A percentile compares a stretch with the other conserved stretches of the same genome.
Conservation (phyloP, 2,329 filamentous ascomycete genomes). For the Colletotrichum sansevieriae region DNA sequence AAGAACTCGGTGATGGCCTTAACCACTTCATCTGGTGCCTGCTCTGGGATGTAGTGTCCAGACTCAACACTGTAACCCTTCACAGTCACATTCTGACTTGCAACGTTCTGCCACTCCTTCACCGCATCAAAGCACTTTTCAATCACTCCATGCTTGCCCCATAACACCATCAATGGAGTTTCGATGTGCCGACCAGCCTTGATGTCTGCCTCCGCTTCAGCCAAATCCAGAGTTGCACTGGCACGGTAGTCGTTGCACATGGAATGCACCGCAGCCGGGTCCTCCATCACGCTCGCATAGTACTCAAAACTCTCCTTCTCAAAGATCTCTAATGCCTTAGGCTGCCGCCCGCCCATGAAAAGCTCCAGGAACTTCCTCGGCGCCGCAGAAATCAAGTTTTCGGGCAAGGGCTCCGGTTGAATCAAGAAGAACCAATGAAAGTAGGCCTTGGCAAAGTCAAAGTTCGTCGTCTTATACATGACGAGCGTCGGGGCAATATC, state of each 20-base stretch:
- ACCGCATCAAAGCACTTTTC: conserved; percentile 63
- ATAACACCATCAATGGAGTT: conserved; percentile 63
- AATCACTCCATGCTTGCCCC: conserved; percentile 62
- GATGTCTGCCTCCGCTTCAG: conserved; percentile 61
- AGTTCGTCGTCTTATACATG: conserved; percentile 62
- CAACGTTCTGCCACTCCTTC: conserved; percentile 64
- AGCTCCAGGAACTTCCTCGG: conserved; percentile 56
- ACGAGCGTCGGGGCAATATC: conserved; percentile 68
- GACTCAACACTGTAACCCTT: conserved; percentile 59
- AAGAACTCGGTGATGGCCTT: conserved; percentile 57
- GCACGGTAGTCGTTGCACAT: conserved; percentile 71
- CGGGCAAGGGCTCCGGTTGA: conserved; percentile 64
- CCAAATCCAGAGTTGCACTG: conserved; percentile 64
- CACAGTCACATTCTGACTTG: conserved; percentile 51
- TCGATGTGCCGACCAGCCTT: conserved; percentile 57
- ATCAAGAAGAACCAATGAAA: conserved; percentile 73
- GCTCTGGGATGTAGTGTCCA: conserved; percentile 65
- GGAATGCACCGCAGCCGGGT: conserved; percentile 58
- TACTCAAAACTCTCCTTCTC: conserved; percentile 51
- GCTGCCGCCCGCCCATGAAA: conserved; percentile 57
- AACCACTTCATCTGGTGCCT: conserved; percentile 61
- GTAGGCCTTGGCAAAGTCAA: conserved; percentile 61
- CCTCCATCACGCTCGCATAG: conserved; percentile 58
- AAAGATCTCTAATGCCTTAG: conserved; percentile 52
- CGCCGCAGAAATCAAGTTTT: conserved; percentile 57